Conservation (phyloP, 306 rosid species). For the Luffa aegyptiaca region DNA sequence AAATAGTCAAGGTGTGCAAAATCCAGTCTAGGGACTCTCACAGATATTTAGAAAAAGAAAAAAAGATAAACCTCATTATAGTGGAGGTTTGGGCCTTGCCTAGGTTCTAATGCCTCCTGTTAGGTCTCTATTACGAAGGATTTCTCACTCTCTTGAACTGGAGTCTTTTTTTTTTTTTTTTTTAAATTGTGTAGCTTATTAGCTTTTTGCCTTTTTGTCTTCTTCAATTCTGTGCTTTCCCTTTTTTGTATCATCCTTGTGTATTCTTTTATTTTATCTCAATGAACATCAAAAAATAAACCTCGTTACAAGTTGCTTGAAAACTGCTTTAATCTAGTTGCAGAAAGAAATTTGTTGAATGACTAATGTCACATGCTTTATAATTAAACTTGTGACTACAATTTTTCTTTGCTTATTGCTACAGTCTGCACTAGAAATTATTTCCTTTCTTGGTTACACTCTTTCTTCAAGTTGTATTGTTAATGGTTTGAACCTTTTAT, state of each 20-base stretch:
- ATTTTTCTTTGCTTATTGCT: background rate
- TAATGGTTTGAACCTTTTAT: background rate
- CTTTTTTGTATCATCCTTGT: background rate
- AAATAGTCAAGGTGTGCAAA: background rate
- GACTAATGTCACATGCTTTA: background rate
- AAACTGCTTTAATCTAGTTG: background rate
- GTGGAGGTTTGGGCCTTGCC: background rate
- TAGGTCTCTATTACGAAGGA: background rate
- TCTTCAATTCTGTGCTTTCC: background rate
- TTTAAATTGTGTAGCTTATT: background rate
- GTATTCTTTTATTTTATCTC: background rate
- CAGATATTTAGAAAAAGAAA: background rate
- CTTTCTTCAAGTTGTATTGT: background rate
- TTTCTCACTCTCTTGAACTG: background rate
- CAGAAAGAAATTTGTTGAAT: background rate
- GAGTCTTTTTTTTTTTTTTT: background rate
- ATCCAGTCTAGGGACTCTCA: background rate
- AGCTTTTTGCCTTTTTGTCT: background rate
- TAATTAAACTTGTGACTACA: background rate
- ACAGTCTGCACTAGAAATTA: constrained; percentile 1
- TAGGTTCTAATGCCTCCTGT: background rate
- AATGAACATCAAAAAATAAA: background rate
- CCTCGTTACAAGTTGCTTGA: background rate
- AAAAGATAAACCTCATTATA: background rate
- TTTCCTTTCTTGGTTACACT: background rate